Evolutionary conservation across 148 eudicot species (phyloP), one percentile per base, ranked within the genome.

Genomic region (Polygonum maritimum): DNA sequence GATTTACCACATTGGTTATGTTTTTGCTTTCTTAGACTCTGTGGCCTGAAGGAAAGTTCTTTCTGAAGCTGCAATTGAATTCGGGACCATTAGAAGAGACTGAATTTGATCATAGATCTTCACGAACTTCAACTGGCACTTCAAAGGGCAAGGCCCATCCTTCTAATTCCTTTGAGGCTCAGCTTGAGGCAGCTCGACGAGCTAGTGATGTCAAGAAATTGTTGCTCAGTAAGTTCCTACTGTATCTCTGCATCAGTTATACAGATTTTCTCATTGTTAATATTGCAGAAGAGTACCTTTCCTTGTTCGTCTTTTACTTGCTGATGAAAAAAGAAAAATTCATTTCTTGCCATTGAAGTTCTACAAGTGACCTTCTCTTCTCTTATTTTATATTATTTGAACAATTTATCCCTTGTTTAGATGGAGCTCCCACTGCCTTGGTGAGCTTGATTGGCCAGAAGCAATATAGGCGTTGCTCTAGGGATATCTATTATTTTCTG

Each of bases 181-280:
- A 92, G 77, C 96, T 92, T 76, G 99, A 92, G 85, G 99, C 94
- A 48, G 85, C 92, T 80, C 91, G 99, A 73, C 86, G 97, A 85
- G 97, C 97, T 78, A 88, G 87, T 83, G 85, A 87, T 79, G 87
- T 92, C 74, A 95, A 91, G 84, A 87, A 95, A 73, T 85, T 90
- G 83, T 80, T 95, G 60, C 88, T 86, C 79, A 76, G 99, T 95
- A 81, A 88, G 96, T 90, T 63, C 26, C 76, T 62, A 12, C 51
- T 39, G 8, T 3, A 36, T 77, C 33, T 36, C 18, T 74, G 35
- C 5, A 44, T 15, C 14, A 47, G 40, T 33, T 49, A 22, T 31
- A 58, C 79, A 35, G 13, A 22, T 52, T 52, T 13, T 10, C 40
- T 21, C 33, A 49, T n/a, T 8, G 15, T 45, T 11, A 1, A 31